A percentile compares a stretch with the other conserved stretches of the same genome.
Evolutionary conservation across 495 filamentous ascomycete species (phyloP).

Genomic region (Darksidea phi): DNA sequence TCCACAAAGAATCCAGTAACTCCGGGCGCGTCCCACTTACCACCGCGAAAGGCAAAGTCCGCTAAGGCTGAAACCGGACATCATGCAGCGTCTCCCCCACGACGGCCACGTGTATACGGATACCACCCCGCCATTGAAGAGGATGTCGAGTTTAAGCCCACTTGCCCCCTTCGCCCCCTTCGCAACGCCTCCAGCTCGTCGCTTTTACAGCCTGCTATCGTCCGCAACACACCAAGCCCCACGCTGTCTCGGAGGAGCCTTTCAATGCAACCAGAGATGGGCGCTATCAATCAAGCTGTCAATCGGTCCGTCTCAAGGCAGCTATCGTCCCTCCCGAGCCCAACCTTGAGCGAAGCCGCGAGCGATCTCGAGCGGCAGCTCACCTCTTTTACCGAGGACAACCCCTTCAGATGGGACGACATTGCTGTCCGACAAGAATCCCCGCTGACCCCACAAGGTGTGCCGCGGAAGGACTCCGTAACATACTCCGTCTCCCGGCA

Average conservation of each 20-base stretch:
- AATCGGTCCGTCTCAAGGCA: slow-evolving; percentile 14
- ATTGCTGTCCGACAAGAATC: neutral
- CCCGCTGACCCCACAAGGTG: neutral
- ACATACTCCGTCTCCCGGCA: neutral
- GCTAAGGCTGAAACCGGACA: slow-evolving; percentile 29
- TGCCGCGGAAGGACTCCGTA: slow-evolving; percentile 7
- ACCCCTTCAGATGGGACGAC: slow-evolving; percentile 36
- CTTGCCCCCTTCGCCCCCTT: slow-evolving; percentile 10
- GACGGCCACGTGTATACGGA: slow-evolving; percentile 9
- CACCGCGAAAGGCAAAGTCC: slow-evolving; percentile 9
- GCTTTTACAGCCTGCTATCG: neutral
- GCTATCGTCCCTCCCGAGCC: slow-evolving; percentile 28
- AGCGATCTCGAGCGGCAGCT: slow-evolving; percentile 40
- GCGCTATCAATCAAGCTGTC: slow-evolving; percentile 24
- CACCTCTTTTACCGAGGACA: slow-evolving; percentile 29
- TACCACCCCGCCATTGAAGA: slow-evolving; percentile 24
- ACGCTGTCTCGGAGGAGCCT: slow-evolving; percentile 4
- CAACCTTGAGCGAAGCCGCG: slow-evolving; percentile 44
- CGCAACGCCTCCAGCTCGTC: slow-evolving; percentile 2
- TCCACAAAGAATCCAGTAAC: slow-evolving; percentile 19
- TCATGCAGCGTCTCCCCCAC: neutral
- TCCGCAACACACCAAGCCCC: slow-evolving; percentile 10
- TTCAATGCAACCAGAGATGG: slow-evolving; percentile 4
- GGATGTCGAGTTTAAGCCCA: slow-evolving; percentile 10
- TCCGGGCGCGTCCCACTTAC: slow-evolving; percentile 25